A percentile compares a stretch with the other conserved stretches of the same genome.
phyloP scores from a whole-genome alignment of 2,329 filamentous ascomycete species.

The Fusarium musae region DNA sequence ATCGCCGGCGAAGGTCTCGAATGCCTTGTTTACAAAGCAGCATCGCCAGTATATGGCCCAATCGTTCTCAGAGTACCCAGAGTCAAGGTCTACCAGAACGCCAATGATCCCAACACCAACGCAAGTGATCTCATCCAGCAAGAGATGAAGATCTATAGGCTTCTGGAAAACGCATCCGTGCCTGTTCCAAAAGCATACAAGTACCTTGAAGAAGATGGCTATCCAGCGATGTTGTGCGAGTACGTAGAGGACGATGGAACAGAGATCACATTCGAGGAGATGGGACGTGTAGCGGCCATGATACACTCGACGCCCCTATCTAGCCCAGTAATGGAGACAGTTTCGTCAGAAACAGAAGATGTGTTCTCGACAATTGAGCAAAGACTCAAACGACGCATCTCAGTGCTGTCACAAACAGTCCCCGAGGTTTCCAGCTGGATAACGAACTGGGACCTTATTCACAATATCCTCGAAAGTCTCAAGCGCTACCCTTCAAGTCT shows the following conservation, averaged over 20 bases:
- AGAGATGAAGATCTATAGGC: constrained; percentile 7
- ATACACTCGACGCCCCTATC: not conserved
- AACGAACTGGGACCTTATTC: not conserved
- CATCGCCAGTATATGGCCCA: not conserved
- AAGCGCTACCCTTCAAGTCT: not conserved
- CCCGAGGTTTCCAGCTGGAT: not conserved
- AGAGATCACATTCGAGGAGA: not conserved
- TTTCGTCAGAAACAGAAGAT: not conserved
- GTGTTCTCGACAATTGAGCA: not conserved
- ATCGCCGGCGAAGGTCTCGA: constrained; percentile 12
- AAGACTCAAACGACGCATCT: constrained; percentile 7
- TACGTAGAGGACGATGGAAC: constrained; percentile 14
- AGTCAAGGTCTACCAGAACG: constrained; percentile 15
- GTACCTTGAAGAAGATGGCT: not conserved
- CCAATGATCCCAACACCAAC: not conserved
- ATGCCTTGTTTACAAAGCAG: constrained; percentile 18
- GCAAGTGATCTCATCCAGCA: not conserved
- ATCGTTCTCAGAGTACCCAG: constrained; percentile 12
- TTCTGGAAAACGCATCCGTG: not conserved
- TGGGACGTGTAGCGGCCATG: constrained; percentile 8
- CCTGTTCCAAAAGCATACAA: not conserved
- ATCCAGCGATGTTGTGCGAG: constrained; percentile 19
- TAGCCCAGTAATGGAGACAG: accelerated
- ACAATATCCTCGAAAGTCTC: not conserved
- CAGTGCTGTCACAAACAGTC: not conserved